A percentile compares a stretch with the other conserved stretches of the same genome.
These are phyloP conservation scores for Ploettnerulaceae sp. DNA, from an alignment of 2,329 filamentous ascomycete species.

Conservation along the genomic window DNA sequence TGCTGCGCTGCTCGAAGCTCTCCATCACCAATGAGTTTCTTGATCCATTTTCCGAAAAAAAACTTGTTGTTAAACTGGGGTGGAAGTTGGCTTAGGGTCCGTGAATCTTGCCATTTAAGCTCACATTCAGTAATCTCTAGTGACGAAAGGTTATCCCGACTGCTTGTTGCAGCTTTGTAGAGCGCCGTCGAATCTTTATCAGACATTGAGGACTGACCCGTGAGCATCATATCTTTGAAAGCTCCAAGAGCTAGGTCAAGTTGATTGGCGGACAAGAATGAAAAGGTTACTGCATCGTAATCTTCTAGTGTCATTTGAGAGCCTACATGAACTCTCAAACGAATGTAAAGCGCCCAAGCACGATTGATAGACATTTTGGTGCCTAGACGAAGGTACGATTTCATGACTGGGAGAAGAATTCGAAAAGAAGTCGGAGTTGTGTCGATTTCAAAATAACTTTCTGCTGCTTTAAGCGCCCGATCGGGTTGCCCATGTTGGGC, in stretches of 20 bases:
- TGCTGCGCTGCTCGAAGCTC: constrained; percentile 66
- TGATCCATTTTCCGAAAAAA: constrained; percentile 85
- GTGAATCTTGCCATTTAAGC: constrained; percentile 35
- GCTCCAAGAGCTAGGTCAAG: constrained; percentile 65
- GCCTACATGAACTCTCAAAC: constrained; percentile 57
- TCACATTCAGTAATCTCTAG: constrained; percentile 22
- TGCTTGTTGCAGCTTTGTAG: constrained; percentile 17
- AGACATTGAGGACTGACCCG: constrained; percentile 12
- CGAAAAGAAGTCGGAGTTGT: constrained; percentile 46
- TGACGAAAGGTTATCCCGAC: constrained; percentile 11
- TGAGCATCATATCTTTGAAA: constrained; percentile 82
- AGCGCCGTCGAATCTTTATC: constrained; percentile 25
- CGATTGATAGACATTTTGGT: constrained; percentile 45
- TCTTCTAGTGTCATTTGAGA: constrained; percentile 62
- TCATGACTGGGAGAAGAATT: constrained; percentile 64
- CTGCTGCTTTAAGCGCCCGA: constrained; percentile 52
- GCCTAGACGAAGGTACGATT: constrained; percentile 50
- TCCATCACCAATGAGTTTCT: constrained; percentile 69
- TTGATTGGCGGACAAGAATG: constrained; percentile 62
- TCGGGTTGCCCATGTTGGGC: constrained; percentile 53
- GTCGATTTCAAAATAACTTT: constrained; percentile 45
- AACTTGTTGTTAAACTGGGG: constrained; percentile 62
- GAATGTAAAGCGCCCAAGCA: constrained; percentile 65
- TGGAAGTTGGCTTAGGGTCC: constrained; percentile 45
- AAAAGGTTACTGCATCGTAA: constrained; percentile 69